Evolutionary conservation across 164 flowering plant genomes (phyloP), one percentile per base, ranked within the genome.

Genomic region (Vitis vinifera): DNA sequence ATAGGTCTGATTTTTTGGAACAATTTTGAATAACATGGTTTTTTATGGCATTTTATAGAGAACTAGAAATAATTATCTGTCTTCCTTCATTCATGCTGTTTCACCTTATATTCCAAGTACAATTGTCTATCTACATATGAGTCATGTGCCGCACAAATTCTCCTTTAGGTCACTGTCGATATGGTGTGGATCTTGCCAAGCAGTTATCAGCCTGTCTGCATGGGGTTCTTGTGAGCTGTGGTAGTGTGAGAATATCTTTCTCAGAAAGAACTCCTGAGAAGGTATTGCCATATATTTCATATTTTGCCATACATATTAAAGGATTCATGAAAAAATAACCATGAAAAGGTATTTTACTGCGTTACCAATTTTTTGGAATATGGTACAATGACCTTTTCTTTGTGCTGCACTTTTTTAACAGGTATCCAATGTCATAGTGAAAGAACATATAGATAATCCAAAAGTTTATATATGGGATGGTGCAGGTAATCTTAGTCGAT

Each of bases 391-490:
- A 53, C 4, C 53, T 60, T 68, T 37, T 8, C 47, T 63, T 37
- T 50, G 47, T 61, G n/a, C 44, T 37, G 44, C 2, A 37, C 77
- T 66, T 14, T 13, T 11, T 75, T 15, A 17, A 71, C 84, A 92
- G 99, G 87, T 91, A 27, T 82, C 89, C 30, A 81, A 77, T 10
- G 62, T 90, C n/a, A 75, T 94, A 56, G 47, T 76, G 70, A 85
- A 82, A 74, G 91, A 90, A 78, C 81, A 92, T 65, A 79, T 81
- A 56, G 63, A 75, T 77, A 85, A 91, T 76, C 93, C 97, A 48
- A 94, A 91, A 83, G 91, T 90, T 29, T 86, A 78, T 76, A 90
- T 94, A 59, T 92, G 97, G 98, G 73, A 88, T 78, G 92, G 98
- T 62, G 81, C 88, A 89, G 99, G 99, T 94, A 81, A 73, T 58